phyloP scores from a whole-genome alignment of 805 yeast species.

The Pichia ethanolica region DNA sequence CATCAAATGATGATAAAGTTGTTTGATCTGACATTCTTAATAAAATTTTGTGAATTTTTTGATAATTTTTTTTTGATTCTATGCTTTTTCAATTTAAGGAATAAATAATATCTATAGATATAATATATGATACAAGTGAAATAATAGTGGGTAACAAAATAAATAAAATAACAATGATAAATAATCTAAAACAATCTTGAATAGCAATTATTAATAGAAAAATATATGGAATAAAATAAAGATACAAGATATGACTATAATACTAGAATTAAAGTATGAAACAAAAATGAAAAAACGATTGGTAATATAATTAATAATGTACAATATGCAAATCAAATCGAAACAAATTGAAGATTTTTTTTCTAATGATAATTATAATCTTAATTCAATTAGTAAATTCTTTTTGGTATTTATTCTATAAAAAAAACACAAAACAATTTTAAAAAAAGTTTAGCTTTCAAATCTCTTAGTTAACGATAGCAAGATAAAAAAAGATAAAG shows the following conservation, averaged over 20 bases:
- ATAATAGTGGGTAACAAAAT: background rate
- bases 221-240: background rate
- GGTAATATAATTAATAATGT: too few relatives aligned
- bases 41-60: background rate
- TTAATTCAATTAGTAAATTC: too few relatives aligned
- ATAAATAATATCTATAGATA: too few relatives aligned
- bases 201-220: background rate
- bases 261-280: background rate
- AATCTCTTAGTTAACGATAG: too few relatives aligned
- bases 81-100: background rate
- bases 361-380: too few relatives aligned
- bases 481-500: too few relatives aligned
- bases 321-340: background rate
- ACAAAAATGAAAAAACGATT: background rate
- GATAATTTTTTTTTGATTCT: background rate
- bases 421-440: too few relatives aligned
- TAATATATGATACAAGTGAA: background rate
- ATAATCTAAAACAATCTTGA: background rate
- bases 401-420: too few relatives aligned
- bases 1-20: conserved; percentile 28
- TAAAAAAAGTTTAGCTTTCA: too few relatives aligned
- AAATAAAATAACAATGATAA: background rate
- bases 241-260: background rate
- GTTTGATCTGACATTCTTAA: conserved; percentile 28
- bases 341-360: too few relatives aligned